Evolutionary conservation across 345 rosid species (phyloP), one percentile per base, ranked within the genome.

Genomic region (Citrus cavaleriei): DNA sequence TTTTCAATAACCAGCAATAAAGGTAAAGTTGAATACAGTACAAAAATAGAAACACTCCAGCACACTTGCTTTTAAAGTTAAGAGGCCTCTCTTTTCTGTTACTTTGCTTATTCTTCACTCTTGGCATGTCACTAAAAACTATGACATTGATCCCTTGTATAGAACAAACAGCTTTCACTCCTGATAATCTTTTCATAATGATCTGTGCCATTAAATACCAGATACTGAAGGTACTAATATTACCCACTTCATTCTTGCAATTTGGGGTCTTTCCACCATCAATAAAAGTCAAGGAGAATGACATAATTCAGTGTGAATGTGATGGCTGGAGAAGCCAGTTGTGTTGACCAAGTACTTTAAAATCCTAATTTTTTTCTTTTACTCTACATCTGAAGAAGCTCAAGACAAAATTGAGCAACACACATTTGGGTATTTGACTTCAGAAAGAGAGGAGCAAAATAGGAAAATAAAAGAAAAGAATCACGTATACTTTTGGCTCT

Each of bases 21-120:
- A 27, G 19, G 40, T 30, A 61, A 82, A 66, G 80, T 35, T 3
- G 57, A 35, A 68, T 7, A 51, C 58, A 21, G 78, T 64, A 14
- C 18, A 49, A 16, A 59, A 6, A 42, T n/a, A 10, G 28, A 46
- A 61, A 70, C 16, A 7, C 27, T 2, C 22, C 34, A 10, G n/a
- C 38, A 61, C 60, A 19, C 67, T 79, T 73, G 79, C 81, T 70
- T 77, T 68, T 70, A 28, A 77, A 70, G 8, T n/a, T 42, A 12
- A 13, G 7, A 71, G 24, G 46, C 46, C 46, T 40, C 46, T 40
- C 46, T 40, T 40, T 40, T 40, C 12, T 40, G 60, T 27, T 30
- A 77, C 93, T 86, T 91, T 88, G 88, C 93, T 88, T 91, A 81
- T 40, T 68, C 76, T 76, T 79, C 88, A 91, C 93, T 88, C 95